phyloP scores from a whole-genome alignment of 2,329 filamentous ascomycete genomes.

The Paecilomyces niveus region DNA sequence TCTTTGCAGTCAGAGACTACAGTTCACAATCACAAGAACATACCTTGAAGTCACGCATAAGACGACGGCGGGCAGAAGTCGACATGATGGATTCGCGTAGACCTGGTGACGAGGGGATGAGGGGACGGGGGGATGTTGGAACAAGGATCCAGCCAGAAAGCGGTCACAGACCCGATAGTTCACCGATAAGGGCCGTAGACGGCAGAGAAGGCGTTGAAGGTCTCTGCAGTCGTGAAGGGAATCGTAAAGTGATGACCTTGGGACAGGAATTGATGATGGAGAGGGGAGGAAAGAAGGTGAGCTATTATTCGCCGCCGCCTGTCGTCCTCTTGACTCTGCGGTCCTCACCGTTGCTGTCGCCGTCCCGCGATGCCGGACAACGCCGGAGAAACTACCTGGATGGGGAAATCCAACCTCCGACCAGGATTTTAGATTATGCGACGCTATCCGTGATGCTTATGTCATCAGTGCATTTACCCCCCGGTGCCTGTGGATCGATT shows the following conservation, averaged over 20 bases:
- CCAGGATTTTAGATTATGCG: neutral
- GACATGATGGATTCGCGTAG: slow-evolving; percentile 55
- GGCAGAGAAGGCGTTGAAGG: neutral
- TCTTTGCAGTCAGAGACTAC: slow-evolving; percentile 1
- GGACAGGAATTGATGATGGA: neutral
- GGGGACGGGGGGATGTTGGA: neutral
- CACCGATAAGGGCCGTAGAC: neutral
- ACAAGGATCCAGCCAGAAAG: neutral
- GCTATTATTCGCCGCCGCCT: neutral
- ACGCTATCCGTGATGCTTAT: neutral
- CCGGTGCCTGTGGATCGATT: no score
- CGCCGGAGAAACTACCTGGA: neutral
- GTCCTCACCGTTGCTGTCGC: neutral
- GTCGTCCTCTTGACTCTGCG: neutral
- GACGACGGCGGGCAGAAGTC: slow-evolving; percentile 84
- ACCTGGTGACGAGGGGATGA: neutral
- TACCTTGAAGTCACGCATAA: slow-evolving; percentile 99
- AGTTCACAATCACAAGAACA: slow-evolving; percentile 17
- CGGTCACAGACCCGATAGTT: neutral
- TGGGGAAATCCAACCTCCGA: neutral
- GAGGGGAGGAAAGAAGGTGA: neutral
- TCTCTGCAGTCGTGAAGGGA: neutral
- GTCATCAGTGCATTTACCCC: neutral
- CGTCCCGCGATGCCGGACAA: neutral
- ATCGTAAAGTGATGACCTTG: neutral